phyloP scores from a whole-genome alignment of 2,329 filamentous ascomycete genomes.

The Fusarium temperatum region DNA sequence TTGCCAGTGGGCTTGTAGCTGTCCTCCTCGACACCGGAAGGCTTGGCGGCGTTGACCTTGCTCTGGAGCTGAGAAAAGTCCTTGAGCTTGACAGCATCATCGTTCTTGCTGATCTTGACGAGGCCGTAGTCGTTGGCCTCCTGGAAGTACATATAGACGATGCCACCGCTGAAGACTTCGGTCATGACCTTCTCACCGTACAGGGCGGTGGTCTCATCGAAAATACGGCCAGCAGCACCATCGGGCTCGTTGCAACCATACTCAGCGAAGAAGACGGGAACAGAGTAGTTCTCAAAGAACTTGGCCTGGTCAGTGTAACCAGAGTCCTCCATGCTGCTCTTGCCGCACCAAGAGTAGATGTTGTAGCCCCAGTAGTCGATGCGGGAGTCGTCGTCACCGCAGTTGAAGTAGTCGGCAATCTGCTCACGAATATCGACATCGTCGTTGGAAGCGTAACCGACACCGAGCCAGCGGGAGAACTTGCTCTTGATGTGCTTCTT shows the following conservation, averaged over 20 bases:
- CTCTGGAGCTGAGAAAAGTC: slow-evolving; percentile 80
- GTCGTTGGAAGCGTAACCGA: slow-evolving; percentile 97
- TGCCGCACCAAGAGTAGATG: slow-evolving; percentile 98
- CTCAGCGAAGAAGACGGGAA: slow-evolving; percentile 98
- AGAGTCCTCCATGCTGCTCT: slow-evolving; percentile 78
- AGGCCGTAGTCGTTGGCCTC: slow-evolving; percentile 90
- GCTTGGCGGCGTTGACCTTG: slow-evolving; percentile 73
- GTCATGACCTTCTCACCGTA: slow-evolving; percentile 84
- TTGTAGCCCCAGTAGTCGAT: slow-evolving; percentile 99
- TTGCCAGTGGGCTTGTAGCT: slow-evolving; percentile 80
- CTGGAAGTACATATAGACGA: slow-evolving; percentile 99
- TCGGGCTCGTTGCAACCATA: slow-evolving; percentile 87
- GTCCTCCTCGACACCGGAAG: slow-evolving; percentile 70
- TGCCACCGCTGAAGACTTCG: slow-evolving; percentile 89
- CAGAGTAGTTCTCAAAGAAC: slow-evolving; percentile 89
- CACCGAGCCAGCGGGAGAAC: slow-evolving; percentile 80
- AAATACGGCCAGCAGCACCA: slow-evolving; percentile 74
- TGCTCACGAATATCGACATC: slow-evolving; percentile 82
- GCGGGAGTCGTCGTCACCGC: slow-evolving; percentile 68
- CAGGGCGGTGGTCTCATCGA: slow-evolving; percentile 84
- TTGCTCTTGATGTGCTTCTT: slow-evolving; percentile 91
- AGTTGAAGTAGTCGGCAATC: slow-evolving; percentile 95
- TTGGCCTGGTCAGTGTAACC: slow-evolving; percentile 84
- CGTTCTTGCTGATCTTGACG: slow-evolving; percentile 65
- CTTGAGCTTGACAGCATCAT: slow-evolving; percentile 70